Evolutionary conservation across 495 filamentous ascomycete species (phyloP), one percentile per base, ranked within the genome.

Genomic region (Penicillium bovifimosum): DNA sequence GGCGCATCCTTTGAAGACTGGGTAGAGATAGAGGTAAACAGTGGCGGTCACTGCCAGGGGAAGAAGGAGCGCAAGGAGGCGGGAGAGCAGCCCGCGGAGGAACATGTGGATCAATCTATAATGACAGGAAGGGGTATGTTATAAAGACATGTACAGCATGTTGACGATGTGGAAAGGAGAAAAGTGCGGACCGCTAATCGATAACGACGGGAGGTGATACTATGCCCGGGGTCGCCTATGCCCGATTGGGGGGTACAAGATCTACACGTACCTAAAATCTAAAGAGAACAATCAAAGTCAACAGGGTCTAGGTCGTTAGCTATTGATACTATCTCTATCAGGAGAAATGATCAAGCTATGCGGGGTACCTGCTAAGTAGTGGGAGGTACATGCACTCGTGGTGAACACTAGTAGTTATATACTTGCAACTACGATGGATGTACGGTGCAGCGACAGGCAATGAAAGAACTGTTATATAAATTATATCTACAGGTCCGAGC

Each of bases 21-120:
- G 92, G 72, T 95, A 98, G 55, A 90, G 75, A 71, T 96, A 96
- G 45, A 98, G 79, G 69, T 90, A 92, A 53, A 83, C 50, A 48
- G 86, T 90, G 54, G 77, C 76, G 50, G 81, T 66, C 50, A 92
- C 56, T 47, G 86, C 81, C 47, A 91, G 65, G n/a, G 87, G 84
- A 40, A 90, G 55, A 41, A 95, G 78, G 42, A 87, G 61, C 63
- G 76, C 69, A 65, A 88, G 74, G 61, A 72, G 71, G 76, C 79
- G 74, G 76, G 79, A 76, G 54, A 87, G 75, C 54, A 83, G 67
- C 61, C 68, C 66, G 62, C 75, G 82, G 54, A 82, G 72, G 66
- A 70, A 81, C 74, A 79, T 79, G 69, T 63, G 64, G 55, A 31
- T 33, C 20, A 36, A 17, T 43, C 14, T 48, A 52, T 42, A 38